Conservation (phyloP, 2,329 filamentous ascomycete genomes). For the Plectosphaerella cucumerina region DNA sequence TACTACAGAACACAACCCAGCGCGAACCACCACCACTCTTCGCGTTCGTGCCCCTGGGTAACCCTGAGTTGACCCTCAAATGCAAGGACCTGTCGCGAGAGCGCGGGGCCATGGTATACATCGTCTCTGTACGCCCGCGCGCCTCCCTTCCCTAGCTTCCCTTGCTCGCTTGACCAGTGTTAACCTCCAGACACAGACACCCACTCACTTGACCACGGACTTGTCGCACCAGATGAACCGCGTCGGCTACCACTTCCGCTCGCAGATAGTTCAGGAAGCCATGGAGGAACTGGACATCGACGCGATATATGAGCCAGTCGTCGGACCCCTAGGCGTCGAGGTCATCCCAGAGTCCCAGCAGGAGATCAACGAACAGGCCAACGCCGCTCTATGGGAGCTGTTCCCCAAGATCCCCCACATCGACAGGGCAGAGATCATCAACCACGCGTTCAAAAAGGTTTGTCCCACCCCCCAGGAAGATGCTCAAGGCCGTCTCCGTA, state of each 20-base stretch:
- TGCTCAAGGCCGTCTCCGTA: not conserved
- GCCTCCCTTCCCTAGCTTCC: not conserved
- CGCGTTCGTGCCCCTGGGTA: slow-evolving; percentile 58
- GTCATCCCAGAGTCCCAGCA: slow-evolving; percentile 55
- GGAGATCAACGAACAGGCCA: slow-evolving; percentile 59
- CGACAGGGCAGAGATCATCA: slow-evolving; percentile 58
- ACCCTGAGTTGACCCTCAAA: slow-evolving; percentile 53
- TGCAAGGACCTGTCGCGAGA: slow-evolving; percentile 65
- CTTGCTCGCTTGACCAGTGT: not conserved
- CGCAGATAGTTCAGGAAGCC: slow-evolving; percentile 56
- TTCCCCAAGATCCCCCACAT: slow-evolving; percentile 64
- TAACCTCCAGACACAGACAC: not conserved
- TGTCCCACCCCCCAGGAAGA: slow-evolving; percentile 16
- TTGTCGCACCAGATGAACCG: slow-evolving; percentile 53
- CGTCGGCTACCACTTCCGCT: slow-evolving; percentile 56
- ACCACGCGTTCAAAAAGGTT: slow-evolving; percentile 61
- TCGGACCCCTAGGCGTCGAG: slow-evolving; percentile 28
- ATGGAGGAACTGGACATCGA: slow-evolving; percentile 12
- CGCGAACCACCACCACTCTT: slow-evolving; percentile 54
- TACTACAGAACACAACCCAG: slow-evolving; percentile 45
- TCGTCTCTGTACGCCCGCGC: slow-evolving; percentile 53
- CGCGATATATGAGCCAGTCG: slow-evolving; percentile 11
- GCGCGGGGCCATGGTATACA: slow-evolving; percentile 59
- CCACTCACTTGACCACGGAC: slow-evolving; percentile 20
- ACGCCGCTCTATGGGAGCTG: slow-evolving; percentile 57